Evolutionary conservation across 257 asterid species (phyloP), one percentile per base, ranked within the genome.

Genomic region (Agastache rugosa): DNA sequence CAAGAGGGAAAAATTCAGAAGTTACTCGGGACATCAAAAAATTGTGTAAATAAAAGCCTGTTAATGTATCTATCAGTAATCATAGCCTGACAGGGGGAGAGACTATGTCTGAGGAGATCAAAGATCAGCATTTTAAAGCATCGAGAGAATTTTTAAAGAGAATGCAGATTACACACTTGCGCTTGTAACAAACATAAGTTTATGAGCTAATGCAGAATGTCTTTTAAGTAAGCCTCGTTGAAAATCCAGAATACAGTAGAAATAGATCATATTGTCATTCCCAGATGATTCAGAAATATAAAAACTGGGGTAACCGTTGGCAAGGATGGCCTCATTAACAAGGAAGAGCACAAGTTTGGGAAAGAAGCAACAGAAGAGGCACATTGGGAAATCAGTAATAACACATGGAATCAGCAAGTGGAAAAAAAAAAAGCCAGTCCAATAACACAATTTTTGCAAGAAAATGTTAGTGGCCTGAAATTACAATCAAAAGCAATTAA

Each of bases 1-100:
- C 79, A 79, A 73, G 60, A 34, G 41, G 37, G 45, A 54, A 34
- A 19, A 60, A 19, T 15, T 45, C n/a, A 55, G 59, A 73, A 73
- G 41, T 78, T 72, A 34, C 25, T 66, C 61, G 6, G 9, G 53
- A 69, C 22, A 51, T 66, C 41, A n/a, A 71, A 22, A 23, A 31
- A 37, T 5, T 47, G 45, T 54, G 59, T 47, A 60, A 22, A 55
- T 58, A 67, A 23, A 78, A 42, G 41, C 59, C 27, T 8, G 6
- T 16, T 31, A 63, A 63, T 64, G 72, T 27, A 63, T 41, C 16
- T 17, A 35, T 42, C 74, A 35, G 72, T 48, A 51, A 75, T 39
- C 67, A 42, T 20, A 53, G 39, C 34, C 37, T 6, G 77, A 56
- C 59, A 16, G 35, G 65, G 63, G 31, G 75, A 47, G 75, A 47